Conservation (phyloP, 192 early-diverging fungal genomes). For the Rhizophagus clarus region DNA sequence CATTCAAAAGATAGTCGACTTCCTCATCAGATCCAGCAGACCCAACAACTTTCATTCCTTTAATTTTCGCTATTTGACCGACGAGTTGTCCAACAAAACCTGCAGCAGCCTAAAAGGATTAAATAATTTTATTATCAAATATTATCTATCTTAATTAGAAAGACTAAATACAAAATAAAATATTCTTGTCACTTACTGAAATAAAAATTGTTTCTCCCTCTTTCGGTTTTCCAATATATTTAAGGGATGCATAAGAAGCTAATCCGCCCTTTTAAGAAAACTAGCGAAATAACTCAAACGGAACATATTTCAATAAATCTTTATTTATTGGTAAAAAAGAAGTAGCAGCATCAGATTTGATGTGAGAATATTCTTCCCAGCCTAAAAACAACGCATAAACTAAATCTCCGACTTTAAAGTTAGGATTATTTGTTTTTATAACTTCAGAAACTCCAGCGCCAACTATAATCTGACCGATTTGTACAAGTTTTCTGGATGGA, state of each 20-base stretch:
- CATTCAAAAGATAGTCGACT: slow-evolving; percentile 60
- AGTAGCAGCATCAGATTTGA: slow-evolving; percentile 53
- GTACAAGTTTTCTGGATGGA: neutral
- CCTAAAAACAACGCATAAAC: slow-evolving; percentile 51
- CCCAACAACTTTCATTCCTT: slow-evolving; percentile 74
- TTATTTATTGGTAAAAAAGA: slow-evolving; percentile 67
- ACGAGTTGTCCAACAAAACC: slow-evolving; percentile 74
- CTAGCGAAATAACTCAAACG: slow-evolving; percentile 12
- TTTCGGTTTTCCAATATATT: slow-evolving; percentile 70
- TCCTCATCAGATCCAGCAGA: slow-evolving; percentile 78
- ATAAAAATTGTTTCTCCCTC: slow-evolving; percentile 84
- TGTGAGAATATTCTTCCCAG: slow-evolving; percentile 43
- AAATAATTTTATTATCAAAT: neutral
- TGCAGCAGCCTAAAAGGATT: slow-evolving; percentile 63
- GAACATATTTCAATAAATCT: slow-evolving; percentile 60
- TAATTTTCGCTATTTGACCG: slow-evolving; percentile 78
- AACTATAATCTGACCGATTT: slow-evolving; percentile 61
- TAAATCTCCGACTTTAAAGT: slow-evolving; percentile 61
- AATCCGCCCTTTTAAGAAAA: slow-evolving; percentile 25
- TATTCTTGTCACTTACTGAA: slow-evolving; percentile 30
- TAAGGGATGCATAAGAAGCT: slow-evolving; percentile 44
- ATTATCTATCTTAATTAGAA: too few relatives aligned
- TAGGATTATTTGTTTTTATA: slow-evolving; percentile 60
- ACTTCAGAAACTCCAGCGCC: slow-evolving; percentile 67
- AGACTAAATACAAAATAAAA: too few relatives aligned